Percentiles rank a stretch among this genome's conserved stretches.
These are phyloP conservation scores for Stachybotrys chartarum DNA, from an alignment of 2,329 filamentous ascomycete genomes.

Conservation along the genomic window DNA sequence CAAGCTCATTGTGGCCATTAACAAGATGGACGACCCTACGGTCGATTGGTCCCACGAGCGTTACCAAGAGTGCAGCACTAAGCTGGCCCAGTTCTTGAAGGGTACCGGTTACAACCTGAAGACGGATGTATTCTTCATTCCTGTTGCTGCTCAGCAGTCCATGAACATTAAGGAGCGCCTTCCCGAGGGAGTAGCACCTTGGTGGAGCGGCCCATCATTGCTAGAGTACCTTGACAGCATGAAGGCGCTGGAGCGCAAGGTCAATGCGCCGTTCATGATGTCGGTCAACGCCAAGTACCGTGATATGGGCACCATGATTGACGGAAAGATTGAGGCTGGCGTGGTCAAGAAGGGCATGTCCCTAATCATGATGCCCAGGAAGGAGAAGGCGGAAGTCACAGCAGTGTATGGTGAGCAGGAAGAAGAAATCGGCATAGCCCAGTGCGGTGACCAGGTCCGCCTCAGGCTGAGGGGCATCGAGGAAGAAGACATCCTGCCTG, in stretches of 20 bases:
- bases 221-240: conserved; percentile 95
- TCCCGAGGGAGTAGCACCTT: conserved; percentile 66
- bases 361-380: conserved; percentile 94
- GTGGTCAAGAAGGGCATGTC: conserved; percentile 84
- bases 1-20: conserved; percentile 89
- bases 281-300: conserved; percentile 92
- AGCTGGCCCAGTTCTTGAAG: conserved; percentile 83
- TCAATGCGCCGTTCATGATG: conserved; percentile 99
- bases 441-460: conserved; percentile 92
- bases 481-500: conserved; percentile 92
- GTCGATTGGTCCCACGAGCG: conserved; percentile 93
- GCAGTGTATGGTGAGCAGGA: conserved; percentile 94
- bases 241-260: conserved; percentile 86
- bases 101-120: conserved; percentile 91
- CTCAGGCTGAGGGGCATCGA: conserved; percentile 89
- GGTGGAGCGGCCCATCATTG: conserved; percentile 84
- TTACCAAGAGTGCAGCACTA: conserved; percentile 87
- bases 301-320: conserved; percentile 95
- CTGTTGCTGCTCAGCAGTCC: conserved; percentile 82
- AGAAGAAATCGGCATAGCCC: conserved; percentile 75
- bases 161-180: conserved; percentile 85
- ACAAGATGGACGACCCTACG: conserved; percentile 99
- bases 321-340: conserved; percentile 94
- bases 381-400: conserved; percentile 69
- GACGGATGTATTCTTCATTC: conserved; percentile 91